These are phyloP conservation scores for Trichosporon faecale DNA, from an alignment of 1,284 basidiomycete species.

Conservation along the genomic window DNA sequence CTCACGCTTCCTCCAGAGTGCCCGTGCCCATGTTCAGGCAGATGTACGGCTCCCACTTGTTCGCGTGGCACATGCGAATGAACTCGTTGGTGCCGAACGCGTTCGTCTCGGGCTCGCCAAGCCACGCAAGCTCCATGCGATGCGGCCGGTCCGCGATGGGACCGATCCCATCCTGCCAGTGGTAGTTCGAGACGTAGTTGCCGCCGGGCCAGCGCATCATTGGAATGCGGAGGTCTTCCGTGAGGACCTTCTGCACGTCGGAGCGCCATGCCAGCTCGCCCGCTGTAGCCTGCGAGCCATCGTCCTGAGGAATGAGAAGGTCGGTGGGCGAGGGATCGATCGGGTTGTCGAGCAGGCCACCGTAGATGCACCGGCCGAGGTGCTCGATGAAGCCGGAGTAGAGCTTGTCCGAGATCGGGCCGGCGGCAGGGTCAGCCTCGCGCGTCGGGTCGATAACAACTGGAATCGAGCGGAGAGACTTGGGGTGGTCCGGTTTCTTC, in stretches of 20 bases:
- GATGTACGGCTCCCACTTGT: constrained; percentile 59
- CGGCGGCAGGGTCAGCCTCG: constrained; percentile 30
- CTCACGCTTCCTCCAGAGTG: not conserved
- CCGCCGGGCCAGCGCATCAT: constrained; percentile 63
- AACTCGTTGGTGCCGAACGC: constrained; percentile 63
- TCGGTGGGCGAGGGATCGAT: constrained; percentile 45
- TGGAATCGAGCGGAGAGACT: constrained; percentile 21
- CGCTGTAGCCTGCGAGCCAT: constrained; percentile 31
- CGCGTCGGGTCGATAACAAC: constrained; percentile 28
- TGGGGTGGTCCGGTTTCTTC: constrained; percentile 27
- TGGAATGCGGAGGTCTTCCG: constrained; percentile 59
- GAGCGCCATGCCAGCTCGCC: constrained; percentile 57
- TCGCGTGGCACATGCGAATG: constrained; percentile 43
- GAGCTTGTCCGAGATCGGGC: constrained; percentile 42
- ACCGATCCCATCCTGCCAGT: constrained; percentile 66
- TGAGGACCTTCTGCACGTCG: constrained; percentile 59
- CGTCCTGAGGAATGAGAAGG: constrained; percentile 39
- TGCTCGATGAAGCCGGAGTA: constrained; percentile 65
- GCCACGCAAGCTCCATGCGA: constrained; percentile 64
- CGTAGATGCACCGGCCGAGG: constrained; percentile 62
- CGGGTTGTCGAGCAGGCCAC: constrained; percentile 59
- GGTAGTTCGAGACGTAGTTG: constrained; percentile 60
- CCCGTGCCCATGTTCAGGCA: constrained; percentile 55
- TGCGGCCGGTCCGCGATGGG: constrained; percentile 59
- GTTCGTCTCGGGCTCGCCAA: constrained; percentile 61